phyloP scores from a whole-genome alignment of 176 grass and related monocot species.

The Chrysopogon serrulatus region DNA sequence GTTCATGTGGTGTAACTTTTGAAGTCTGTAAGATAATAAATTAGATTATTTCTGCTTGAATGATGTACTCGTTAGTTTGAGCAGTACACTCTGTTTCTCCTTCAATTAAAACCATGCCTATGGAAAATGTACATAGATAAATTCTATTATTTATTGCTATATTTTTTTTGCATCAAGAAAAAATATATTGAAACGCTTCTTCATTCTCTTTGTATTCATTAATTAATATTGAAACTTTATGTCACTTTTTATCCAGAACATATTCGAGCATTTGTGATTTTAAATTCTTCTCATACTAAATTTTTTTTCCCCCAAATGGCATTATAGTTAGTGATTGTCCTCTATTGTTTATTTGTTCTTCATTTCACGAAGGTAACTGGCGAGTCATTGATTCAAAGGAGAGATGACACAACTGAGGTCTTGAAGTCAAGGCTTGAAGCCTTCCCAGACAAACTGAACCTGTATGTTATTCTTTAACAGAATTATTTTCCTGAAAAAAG shows the following conservation, averaged over 20 bases:
- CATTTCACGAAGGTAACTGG: slow-evolving; percentile 62
- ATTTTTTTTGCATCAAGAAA: neutral
- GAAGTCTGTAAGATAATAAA: neutral
- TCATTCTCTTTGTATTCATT: neutral
- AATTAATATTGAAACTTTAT: neutral
- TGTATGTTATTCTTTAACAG: too few relatives aligned
- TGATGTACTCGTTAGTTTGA: slow-evolving; percentile 5
- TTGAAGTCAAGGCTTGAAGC: slow-evolving; percentile 95
- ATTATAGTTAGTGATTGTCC: neutral
- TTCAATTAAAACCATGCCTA: neutral
- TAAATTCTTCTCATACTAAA: neutral
- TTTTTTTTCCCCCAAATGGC: neutral
- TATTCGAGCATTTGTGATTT: neutral
- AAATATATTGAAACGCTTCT: neutral
- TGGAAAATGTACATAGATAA: neutral
- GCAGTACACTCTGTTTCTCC: neutral
- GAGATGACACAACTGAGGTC: slow-evolving; percentile 89
- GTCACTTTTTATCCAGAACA: neutral
- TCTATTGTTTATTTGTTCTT: neutral
- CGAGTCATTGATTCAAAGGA: slow-evolving; percentile 90
- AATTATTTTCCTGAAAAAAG: too few relatives aligned
- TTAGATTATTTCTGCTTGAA: neutral
- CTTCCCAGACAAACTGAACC: too few relatives aligned
- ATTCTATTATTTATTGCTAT: neutral
- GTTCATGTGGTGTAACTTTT: neutral